A percentile compares a stretch with the other conserved stretches of the same genome.
These are phyloP conservation scores for Fusarium verticillioides DNA, from an alignment of 2,329 filamentous ascomycete genomes.

Conservation along the genomic window DNA sequence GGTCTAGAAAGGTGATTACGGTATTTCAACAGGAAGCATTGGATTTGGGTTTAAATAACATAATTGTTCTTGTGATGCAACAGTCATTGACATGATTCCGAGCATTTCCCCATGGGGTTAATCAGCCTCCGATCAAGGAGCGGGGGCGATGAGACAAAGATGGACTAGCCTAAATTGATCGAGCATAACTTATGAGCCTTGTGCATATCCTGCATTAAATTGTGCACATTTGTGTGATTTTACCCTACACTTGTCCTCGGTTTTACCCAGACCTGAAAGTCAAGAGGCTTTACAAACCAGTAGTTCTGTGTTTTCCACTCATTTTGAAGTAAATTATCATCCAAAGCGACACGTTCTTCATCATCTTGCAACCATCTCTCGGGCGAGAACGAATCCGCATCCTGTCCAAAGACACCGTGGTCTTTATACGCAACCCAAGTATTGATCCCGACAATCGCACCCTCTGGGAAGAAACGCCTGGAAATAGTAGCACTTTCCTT, in stretches of 20 bases:
- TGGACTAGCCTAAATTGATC: neutral
- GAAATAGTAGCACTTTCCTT: neutral
- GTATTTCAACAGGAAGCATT: neutral
- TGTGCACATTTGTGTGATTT: neutral
- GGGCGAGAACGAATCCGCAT: neutral
- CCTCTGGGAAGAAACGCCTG: neutral
- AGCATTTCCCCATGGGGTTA: constrained; percentile 36
- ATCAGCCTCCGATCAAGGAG: neutral
- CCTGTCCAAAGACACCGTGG: neutral
- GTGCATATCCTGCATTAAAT: neutral
- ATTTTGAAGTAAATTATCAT: neutral
- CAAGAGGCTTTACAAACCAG: neutral
- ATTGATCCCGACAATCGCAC: neutral
- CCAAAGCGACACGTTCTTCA: accelerated
- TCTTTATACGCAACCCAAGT: neutral
- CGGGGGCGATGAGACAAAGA: neutral
- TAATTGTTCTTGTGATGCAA: neutral
- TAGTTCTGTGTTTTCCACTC: neutral
- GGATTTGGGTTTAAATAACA: neutral
- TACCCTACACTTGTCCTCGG: neutral
- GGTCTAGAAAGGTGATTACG: neutral
- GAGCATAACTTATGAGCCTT: too few species aligned
- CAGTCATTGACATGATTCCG: constrained; percentile 5
- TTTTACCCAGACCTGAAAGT: neutral
- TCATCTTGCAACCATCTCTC: neutral